phyloP scores from a whole-genome alignment of 768 basidiomycete genomes.

The Termitomyces sp. region DNA sequence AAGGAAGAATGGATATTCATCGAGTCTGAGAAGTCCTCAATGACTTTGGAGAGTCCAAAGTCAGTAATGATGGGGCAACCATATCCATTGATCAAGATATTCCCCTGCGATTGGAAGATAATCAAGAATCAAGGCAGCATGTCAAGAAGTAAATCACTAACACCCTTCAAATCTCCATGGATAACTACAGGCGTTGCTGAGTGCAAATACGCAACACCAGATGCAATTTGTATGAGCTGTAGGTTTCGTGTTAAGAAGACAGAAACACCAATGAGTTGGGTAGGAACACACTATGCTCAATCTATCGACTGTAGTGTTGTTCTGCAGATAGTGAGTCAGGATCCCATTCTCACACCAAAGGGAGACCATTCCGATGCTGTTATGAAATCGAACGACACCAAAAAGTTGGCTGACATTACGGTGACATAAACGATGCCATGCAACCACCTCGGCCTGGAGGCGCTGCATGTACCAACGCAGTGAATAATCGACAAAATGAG shows the following conservation, averaged over 20 bases:
- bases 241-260: too few relatives aligned
- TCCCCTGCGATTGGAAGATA: constrained; percentile 33
- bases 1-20: constrained; percentile 29
- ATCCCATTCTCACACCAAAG: constrained; percentile 63
- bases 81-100: constrained; percentile 51
- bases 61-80: constrained; percentile 57
- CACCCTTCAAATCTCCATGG: constrained; percentile 63
- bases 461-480: constrained; percentile 29
- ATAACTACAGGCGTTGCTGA: constrained; percentile 50
- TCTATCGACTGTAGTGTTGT: constrained; percentile 37
- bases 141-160: constrained; percentile 24
- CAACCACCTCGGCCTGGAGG: constrained; percentile 51
- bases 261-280: too few relatives aligned
- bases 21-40: constrained; percentile 47
- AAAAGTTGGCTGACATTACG: constrained; percentile 52
- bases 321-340: constrained; percentile 44
- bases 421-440: constrained; percentile 58
- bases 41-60: constrained; percentile 58
- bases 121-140: neutral
- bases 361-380: constrained; percentile 61
- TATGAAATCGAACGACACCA: constrained; percentile 48
- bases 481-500: neutral
- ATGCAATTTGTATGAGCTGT: too few relatives aligned
- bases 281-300: constrained; percentile 41
- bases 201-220: too few relatives aligned